Evolutionary conservation across 225 moss, liverwort and hornwort genomes (phyloP), one percentile per base, ranked within the genome.

Genomic region (Antitrichia curtipendula): DNA sequence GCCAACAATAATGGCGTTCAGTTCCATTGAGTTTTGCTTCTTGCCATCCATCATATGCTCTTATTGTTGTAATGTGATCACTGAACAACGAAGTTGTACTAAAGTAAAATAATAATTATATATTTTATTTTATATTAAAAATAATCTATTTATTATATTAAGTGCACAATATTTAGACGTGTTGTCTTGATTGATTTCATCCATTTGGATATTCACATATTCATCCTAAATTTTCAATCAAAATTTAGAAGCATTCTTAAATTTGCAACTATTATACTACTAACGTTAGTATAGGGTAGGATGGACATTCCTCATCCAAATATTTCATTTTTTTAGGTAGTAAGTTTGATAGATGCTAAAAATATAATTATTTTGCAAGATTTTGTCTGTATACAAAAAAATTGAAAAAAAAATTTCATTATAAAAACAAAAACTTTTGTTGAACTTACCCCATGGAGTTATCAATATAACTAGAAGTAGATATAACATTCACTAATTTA

Each of bases 31-130:
- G 83, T 88, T 94, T 98, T 80, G 96, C 92, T 82, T 92, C 87
- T 89, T 96, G 95, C 98, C 96, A 98, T 73, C 93, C 85, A 49
- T 96, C 90, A 36, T 95, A 96, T 68, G 96, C 96, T 87, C 86
- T 92, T 80, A 96, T 82, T n/a, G 85, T 86, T 71, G 98, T 95
- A 75, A 96, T 91, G 57, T 96, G 98, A 90, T 98, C 95, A 90
- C 96, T 98, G 66, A n/a, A 17, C 27, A 61, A 1, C 1, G 1
- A 0, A 57, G 7, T 16, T 19, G 4, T 45, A 43, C 9, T 40
- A 53, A 82, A 9, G 5, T 15, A 20, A 27, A 82, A 8, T 53
- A 6, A 31, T 13, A 12, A 68, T 27, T 4, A 16, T 61, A 7
- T 28, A 29, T 69, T 41, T 57, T 54, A 17, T 50, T 71, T n/a